phyloP scores from a whole-genome alignment of 2,329 filamentous ascomycete genomes.

The Diaporthe sp. region DNA sequence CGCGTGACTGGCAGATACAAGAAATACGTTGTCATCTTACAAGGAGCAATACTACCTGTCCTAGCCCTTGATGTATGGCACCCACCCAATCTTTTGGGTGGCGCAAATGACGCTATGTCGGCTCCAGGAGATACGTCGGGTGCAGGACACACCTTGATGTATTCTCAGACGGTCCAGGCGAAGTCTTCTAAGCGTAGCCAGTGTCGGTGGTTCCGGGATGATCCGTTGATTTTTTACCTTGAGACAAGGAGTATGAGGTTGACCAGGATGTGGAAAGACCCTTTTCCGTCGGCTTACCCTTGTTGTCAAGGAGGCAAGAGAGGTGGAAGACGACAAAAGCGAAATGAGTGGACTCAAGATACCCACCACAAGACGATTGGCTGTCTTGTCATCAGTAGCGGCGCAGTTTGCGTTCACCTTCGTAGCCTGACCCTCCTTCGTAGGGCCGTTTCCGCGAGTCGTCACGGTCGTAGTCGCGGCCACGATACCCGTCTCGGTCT shows the following conservation, averaged over 20 bases:
- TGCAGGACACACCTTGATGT: neutral
- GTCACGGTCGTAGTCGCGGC: conserved; percentile 58
- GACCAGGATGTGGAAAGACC: neutral
- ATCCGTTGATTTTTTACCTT: conserved; percentile 27
- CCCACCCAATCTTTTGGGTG: neutral
- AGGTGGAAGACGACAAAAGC: conserved; percentile 37
- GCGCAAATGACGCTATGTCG: neutral
- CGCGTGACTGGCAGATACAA: conserved; percentile 25
- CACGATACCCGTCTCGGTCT: conserved; percentile 58
- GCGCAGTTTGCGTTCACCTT: conserved; percentile 77
- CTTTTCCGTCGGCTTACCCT: conserved; percentile 42
- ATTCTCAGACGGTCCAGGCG: neutral
- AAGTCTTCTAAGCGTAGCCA: neutral
- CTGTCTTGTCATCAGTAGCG: conserved; percentile 64
- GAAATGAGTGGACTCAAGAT: conserved; percentile 45
- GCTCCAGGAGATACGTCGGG: neutral
- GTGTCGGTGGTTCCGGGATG: neutral
- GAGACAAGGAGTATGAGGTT: neutral
- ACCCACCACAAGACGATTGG: conserved; percentile 57
- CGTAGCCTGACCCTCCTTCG: conserved; percentile 78
- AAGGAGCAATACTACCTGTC: conserved; percentile 36
- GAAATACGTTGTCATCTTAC: conserved; percentile 27
- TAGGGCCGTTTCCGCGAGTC: conserved; percentile 75
- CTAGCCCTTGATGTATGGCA: conserved; percentile 23
- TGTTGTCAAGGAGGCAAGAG: conserved; percentile 39